These are phyloP conservation scores for Protea cynaroides DNA, from an alignment of 164 flowering plant genomes.

Conservation along the genomic window DNA sequence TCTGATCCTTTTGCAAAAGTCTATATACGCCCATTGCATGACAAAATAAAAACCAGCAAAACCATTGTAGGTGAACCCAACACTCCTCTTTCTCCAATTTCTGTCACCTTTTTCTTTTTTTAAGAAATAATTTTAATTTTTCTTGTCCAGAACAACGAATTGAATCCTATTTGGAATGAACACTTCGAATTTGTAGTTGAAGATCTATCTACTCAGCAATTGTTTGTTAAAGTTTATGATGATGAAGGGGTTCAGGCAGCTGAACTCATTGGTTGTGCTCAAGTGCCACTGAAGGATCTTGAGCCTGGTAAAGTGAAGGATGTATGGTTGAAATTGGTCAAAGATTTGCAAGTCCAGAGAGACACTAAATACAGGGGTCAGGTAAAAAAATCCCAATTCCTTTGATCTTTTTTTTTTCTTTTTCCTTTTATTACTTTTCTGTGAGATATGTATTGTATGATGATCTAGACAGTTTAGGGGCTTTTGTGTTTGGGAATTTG, in stretches of 20 bases:
- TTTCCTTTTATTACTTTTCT: background rate
- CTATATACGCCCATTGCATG: conserved; percentile 77
- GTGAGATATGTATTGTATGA: background rate
- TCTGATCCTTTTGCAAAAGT: conserved; percentile 95
- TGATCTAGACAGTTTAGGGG: no score
- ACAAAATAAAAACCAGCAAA: conserved; percentile 78
- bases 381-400: conserved; percentile 36
- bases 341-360: conserved; percentile 92
- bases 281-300: conserved; percentile 54
- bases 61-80: conserved; percentile 52
- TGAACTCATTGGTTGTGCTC: conserved; percentile 89
- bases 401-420: background rate
- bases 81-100: background rate
- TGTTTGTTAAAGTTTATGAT: conserved; percentile 76
- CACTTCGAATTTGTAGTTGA: conserved; percentile 90
- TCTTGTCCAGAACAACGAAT: conserved; percentile 68
- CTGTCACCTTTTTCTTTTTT: conserved; percentile 2
- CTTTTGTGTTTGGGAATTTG: no score
- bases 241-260: conserved; percentile 91
- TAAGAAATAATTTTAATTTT: background rate
- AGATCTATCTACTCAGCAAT: conserved; percentile 84
- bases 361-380: conserved; percentile 89
- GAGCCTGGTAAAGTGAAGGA: conserved; percentile 97
- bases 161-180: conserved; percentile 98
- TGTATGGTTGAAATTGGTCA: conserved; percentile 92